Percentiles rank a stretch among this genome's conserved stretches.
These are phyloP conservation scores for Hypoxylon trugodes DNA, from an alignment of 495 filamentous ascomycete genomes.

Conservation along the genomic window DNA sequence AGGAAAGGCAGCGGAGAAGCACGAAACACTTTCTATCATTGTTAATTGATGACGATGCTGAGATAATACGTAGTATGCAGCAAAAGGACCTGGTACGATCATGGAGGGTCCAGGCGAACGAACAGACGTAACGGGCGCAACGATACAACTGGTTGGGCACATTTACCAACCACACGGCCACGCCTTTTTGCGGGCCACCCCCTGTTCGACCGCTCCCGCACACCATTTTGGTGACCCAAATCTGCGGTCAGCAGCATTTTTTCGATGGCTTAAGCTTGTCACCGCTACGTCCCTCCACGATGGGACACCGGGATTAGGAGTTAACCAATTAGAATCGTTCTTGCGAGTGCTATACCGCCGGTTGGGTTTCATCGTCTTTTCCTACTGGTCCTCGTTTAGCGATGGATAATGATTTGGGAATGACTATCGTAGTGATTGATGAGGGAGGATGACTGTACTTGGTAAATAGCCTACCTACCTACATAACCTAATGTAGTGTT, in stretches of 20 bases:
- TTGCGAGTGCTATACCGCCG: conserved; percentile 1
- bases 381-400: conserved; percentile 15
- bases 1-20: conserved; percentile 32
- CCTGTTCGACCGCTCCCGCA: conserved; percentile 30
- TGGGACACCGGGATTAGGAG: conserved; percentile 12
- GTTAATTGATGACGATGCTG: conserved; percentile 24
- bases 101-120: no score
- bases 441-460: conserved; percentile 21
- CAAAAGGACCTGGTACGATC: conserved; percentile 1
- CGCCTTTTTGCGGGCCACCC: conserved; percentile 18
- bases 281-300: conserved; percentile 30
- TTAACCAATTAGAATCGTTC: conserved; percentile 18
- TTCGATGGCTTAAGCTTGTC: no score
- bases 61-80: conserved; percentile 21
- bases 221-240: conserved; percentile 24
- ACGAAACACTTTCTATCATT: conserved; percentile 7
- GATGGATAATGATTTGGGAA: no score
- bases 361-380: conserved; percentile 25
- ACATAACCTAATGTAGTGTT: no score
- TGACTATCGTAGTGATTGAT: conserved; percentile 8
- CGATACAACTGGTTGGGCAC: no score
- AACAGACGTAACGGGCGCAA: no score
- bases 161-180: conserved; percentile 27
- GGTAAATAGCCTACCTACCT: not conserved
- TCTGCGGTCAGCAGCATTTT: conserved; percentile 39